Evolutionary conservation across 73 alveolate species (phyloP), one percentile per base, ranked within the genome.

Genomic region (Paramecium sexaurelia): DNA sequence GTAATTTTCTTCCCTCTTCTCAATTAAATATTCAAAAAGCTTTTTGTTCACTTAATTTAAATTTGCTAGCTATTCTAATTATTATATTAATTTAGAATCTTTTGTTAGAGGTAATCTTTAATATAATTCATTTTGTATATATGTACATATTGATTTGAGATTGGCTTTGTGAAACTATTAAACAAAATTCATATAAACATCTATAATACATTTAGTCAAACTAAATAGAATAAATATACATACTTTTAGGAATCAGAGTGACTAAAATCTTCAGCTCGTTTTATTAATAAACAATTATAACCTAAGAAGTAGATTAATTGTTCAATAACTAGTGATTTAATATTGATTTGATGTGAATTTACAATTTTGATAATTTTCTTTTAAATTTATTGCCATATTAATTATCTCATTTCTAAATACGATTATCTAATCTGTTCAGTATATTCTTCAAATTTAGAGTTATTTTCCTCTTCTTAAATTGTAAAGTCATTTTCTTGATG

Each of bases 211-310:
- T 22, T 43, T 22, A 11, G 47, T 41, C 22, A 78, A 78, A 7
- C 90, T 78, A 41, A 22, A 19, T 24, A 24, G 10, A n/a, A 20
- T 15, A 19, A 15, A 20, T 22, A 41, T 35, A 3, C 6, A n/a
- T 78, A 78, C 90, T 8, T 1, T 78, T 37, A 7, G 7, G 75
- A 39, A 26, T 78, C 90, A 3, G 71, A 41, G 24, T 78, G 90
- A 9, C 90, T 78, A 78, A 78, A 78, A 45, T 78, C 90, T 78
- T 78, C 90, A 39, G 90, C 90, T 24, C 90, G 39, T 45, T 78
- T 78, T 20, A 78, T 78, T 24, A 78, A 78, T 78, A 78, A 43
- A 26, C 90, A 78, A 41, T 22, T 78, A 78, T 40, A 78, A 19
- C 90, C 75, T 41, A 41, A 78, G 7, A 78, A 45, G 7, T 20